Evolutionary conservation across 768 basidiomycete genomes (phyloP), one percentile per base, ranked within the genome.

Genomic region (Lactifluus pinguis): DNA sequence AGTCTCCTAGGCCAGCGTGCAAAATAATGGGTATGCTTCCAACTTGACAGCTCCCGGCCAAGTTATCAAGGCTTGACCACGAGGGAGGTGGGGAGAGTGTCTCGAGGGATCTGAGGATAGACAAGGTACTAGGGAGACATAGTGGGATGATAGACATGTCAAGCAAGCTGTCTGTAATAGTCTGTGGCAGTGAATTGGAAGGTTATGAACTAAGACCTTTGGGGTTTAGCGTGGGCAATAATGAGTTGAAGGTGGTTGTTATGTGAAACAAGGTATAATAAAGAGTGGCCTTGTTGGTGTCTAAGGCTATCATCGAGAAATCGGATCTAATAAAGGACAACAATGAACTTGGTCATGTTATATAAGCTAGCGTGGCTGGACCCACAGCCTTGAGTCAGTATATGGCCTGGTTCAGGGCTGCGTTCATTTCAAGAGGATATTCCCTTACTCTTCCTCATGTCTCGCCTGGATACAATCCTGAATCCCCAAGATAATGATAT

Each of bases 241-340:
- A 9, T 34, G 32, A 34, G 32, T 34, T 34, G 6, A 34, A 34
- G 0, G 32, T 34, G 38, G 5, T 8, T 42, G 15, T 17, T 6
- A 42, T 4, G 25, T 47, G 44, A 29, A 57, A 57, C 17, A 15
- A 19, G 39, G 25, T 19, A 44, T 32, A 49, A 56, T 10, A 38
- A 39, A 9, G 3, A 9, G 25, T 2, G 36, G 2, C 21, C 19
- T 51, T 57, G 48, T 59, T 57, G 25, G 17, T 17, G 41, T 42
- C 41, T 42, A 41, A 41, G 38, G 25, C 15, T 8, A 49, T 15
- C n/a, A 62, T 65, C 63, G 60, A 53, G 58, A 25, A 17, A 47
- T 61, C 63, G 60, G 63, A 65, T 65, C 63, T 65, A 10, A 42
- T 39, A 65, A 61, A 65, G 49, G 49, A 65, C 61, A 65, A 65